Conservation (phyloP, 2,329 filamentous ascomycete species). For the Colletotrichum sp. region DNA sequence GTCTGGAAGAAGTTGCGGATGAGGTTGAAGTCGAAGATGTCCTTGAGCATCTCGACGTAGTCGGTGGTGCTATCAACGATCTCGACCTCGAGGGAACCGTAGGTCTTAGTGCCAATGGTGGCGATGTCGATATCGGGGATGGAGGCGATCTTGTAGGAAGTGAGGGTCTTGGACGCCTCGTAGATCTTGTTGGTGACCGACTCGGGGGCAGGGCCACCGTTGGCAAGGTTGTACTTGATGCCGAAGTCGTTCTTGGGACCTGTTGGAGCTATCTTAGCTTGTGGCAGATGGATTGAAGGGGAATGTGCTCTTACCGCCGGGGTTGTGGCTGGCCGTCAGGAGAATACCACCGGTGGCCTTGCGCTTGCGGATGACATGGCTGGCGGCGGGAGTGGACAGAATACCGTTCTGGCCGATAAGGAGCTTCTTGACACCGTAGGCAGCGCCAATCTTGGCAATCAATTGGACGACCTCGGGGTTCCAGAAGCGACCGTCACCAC, state of each 20-base stretch:
- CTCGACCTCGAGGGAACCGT: constrained; percentile 90
- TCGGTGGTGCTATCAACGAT: constrained; percentile 92
- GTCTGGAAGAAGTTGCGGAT: constrained; percentile 92
- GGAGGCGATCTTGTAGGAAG: constrained; percentile 88
- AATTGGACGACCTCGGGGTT: constrained; percentile 96
- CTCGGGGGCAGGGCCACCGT: constrained; percentile 94
- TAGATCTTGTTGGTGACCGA: constrained; percentile 98
- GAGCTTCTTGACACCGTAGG: constrained; percentile 98
- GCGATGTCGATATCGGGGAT: constrained; percentile 86
- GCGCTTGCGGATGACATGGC: constrained; percentile 92
- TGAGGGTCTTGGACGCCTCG: constrained; percentile 86
- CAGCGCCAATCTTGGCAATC: constrained; percentile 96
- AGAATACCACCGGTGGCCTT: constrained; percentile 97
- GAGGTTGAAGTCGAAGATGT: constrained; percentile 96
- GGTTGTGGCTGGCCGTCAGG: constrained; percentile 97
- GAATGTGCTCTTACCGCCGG: constrained; percentile 73
- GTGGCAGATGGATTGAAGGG: background rate
- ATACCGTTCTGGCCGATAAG: constrained; percentile 96
- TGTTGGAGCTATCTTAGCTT: constrained; percentile 38
- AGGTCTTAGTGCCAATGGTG: constrained; percentile 82
- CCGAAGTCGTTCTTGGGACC: constrained; percentile 95
- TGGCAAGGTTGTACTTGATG: constrained; percentile 99
- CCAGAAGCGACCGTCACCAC: constrained; percentile 95
- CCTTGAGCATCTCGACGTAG: constrained; percentile 94
- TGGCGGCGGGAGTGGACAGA: constrained; percentile 93